Evolutionary conservation across 108 stramenopile genomes (phyloP).

Genomic region (Mayamaea pseudoterrestris): DNA sequence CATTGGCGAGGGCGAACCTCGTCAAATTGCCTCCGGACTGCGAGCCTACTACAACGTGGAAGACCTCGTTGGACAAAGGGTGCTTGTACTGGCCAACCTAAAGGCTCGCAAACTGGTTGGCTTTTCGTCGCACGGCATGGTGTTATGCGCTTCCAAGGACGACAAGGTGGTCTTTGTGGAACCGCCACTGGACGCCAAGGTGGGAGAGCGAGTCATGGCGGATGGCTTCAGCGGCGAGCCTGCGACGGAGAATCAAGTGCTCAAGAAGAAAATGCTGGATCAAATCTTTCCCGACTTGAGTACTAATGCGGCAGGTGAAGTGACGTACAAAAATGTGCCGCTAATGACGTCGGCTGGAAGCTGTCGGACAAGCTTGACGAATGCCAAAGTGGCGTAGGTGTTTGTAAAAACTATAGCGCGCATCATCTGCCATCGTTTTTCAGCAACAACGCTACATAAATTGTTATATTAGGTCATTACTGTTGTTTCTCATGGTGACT

Average conservation of each 20-base stretch:
- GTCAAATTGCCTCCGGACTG: constrained; percentile 82
- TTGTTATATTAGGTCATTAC: too few relatives aligned
- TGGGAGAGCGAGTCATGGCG: constrained; percentile 69
- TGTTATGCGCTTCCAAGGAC: constrained; percentile 68
- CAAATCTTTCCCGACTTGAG: constrained; percentile 47
- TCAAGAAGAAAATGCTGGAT: constrained; percentile 89
- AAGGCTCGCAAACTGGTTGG: constrained; percentile 77
- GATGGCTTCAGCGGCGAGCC: constrained; percentile 62
- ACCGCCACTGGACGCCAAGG: constrained; percentile 57
- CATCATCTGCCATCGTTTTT: too few relatives aligned
- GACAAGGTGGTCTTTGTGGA: constrained; percentile 75
- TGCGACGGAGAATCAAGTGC: constrained; percentile 70
- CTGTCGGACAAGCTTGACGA: neutral
- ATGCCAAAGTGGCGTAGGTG: constrained; percentile 5
- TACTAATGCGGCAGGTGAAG: constrained; percentile 37
- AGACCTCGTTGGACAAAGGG: constrained; percentile 59
- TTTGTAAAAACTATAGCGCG: too few relatives aligned
- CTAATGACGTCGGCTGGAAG: constrained; percentile 18
- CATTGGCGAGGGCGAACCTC: constrained; percentile 71
- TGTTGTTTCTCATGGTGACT: constrained; percentile 14
- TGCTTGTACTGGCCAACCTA: constrained; percentile 86
- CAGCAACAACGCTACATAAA: too few relatives aligned
- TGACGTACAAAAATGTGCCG: constrained; percentile 40
- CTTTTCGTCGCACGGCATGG: constrained; percentile 87
- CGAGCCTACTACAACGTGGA: constrained; percentile 55